These are phyloP conservation scores for Zasmidium angulare DNA, from an alignment of 2,329 filamentous ascomycete species.

Conservation along the genomic window DNA sequence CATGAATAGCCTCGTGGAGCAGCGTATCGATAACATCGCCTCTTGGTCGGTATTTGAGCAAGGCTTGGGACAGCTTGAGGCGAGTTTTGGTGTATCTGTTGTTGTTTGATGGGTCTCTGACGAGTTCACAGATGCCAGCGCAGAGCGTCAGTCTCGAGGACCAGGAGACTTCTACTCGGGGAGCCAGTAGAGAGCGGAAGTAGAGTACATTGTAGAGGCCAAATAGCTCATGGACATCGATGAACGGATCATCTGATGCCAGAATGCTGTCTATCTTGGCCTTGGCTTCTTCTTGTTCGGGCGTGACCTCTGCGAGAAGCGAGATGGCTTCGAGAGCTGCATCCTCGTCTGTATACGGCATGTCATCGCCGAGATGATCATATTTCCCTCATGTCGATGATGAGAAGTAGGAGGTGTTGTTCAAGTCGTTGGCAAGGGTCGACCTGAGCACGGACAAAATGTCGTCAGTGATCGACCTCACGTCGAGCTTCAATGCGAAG, in stretches of 20 bases:
- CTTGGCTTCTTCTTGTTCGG: constrained; percentile 36
- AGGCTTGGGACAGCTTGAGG: constrained; percentile 45
- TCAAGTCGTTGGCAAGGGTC: too few relatives aligned
- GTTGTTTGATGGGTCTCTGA: constrained; percentile 36
- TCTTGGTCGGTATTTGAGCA: constrained; percentile 46
- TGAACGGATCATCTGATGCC: constrained; percentile 38
- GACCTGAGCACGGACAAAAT: too few relatives aligned
- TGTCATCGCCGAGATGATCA: constrained; percentile 13
- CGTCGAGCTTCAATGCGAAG: not conserved
- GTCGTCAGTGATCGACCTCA: not conserved
- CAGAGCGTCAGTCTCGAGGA: constrained; percentile 46
- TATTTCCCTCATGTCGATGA: not conserved
- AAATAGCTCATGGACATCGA: constrained; percentile 44
- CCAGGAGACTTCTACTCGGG: constrained; percentile 45
- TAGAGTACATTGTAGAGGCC: constrained; percentile 43
- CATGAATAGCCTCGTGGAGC: constrained; percentile 47
- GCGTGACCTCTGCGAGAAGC: constrained; percentile 34
- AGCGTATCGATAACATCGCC: constrained; percentile 46
- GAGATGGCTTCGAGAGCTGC: constrained; percentile 41
- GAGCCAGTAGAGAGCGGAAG: constrained; percentile 41
- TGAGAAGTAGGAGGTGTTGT: not conserved
- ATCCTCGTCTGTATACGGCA: constrained; percentile 44
- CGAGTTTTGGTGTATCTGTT: constrained; percentile 41
- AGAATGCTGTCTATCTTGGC: constrained; percentile 40
- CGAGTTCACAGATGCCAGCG: constrained; percentile 47